Evolutionary conservation across 208 protist species (phyloP).

Genomic region (Acanthamoeba castellanii): DNA sequence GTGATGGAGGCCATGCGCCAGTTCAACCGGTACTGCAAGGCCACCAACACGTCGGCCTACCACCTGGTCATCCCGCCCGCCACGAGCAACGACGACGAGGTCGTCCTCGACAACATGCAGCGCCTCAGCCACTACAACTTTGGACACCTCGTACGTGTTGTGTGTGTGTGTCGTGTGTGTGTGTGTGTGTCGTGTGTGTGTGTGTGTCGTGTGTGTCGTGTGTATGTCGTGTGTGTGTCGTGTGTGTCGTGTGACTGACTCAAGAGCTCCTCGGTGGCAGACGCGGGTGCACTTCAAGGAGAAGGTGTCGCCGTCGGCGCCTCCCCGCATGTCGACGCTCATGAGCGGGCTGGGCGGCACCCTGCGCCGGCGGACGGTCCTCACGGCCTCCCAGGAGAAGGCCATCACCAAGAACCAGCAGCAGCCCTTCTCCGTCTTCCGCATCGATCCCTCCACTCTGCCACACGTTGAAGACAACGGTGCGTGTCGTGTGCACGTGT

Average conservation of each 20-base stretch:
- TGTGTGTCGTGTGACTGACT: not conserved
- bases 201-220: too few relatives aligned
- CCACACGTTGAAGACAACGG: not conserved
- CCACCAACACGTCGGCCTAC: not conserved
- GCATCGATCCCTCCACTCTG: not conserved
- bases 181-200: too few relatives aligned
- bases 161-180: too few relatives aligned
- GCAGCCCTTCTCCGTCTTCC: not conserved
- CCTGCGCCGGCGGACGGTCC: not conserved
- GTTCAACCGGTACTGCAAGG: constrained; percentile 7
- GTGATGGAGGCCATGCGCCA: constrained; percentile 23
- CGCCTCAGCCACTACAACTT: not conserved
- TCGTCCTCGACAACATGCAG: constrained; percentile 15
- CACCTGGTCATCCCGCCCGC: not conserved
- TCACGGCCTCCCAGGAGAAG: constrained; percentile 8
- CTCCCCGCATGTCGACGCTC: not conserved
- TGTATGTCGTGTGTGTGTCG: not conserved
- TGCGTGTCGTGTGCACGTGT: not conserved
- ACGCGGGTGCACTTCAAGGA: constrained; percentile 40
- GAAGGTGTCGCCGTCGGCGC: not conserved
- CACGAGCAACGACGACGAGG: not conserved
- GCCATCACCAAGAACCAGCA: not conserved
- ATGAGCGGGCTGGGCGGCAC: not conserved
- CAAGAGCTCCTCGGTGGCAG: not conserved
- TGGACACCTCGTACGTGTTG: not conserved